phyloP scores from a whole-genome alignment of 352 stramenopile species.

The Globisporangium spiculum region DNA sequence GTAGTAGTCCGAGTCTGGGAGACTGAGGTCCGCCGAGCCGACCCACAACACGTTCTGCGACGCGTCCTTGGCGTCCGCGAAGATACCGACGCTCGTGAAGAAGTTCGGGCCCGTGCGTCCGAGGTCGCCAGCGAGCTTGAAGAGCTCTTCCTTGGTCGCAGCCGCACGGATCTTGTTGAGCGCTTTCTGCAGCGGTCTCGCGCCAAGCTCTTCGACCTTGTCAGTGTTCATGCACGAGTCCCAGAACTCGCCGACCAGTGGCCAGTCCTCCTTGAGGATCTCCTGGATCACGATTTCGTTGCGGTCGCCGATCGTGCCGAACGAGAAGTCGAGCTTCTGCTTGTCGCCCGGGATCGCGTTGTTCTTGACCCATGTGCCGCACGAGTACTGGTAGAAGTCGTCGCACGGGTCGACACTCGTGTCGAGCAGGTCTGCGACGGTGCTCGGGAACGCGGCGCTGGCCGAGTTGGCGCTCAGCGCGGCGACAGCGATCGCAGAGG shows the following conservation, averaged over 20 bases:
- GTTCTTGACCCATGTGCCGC: conserved; percentile 46
- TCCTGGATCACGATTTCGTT: conserved; percentile 55
- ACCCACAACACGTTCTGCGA: conserved; percentile 76
- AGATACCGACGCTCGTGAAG: conserved; percentile 62
- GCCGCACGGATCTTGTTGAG: conserved; percentile 36
- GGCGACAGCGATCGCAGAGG: too few relatives aligned
- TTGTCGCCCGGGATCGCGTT: conserved; percentile 36
- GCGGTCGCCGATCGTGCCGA: conserved; percentile 39
- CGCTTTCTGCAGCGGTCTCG: conserved; percentile 33
- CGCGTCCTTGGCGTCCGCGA: conserved; percentile 67
- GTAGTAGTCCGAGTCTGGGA: conserved; percentile 84
- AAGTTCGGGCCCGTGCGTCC: conserved; percentile 42
- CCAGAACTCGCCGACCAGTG: conserved; percentile 57
- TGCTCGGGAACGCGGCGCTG: too few relatives aligned
- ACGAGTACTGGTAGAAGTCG: conserved; percentile 77
- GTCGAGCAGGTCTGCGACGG: not conserved
- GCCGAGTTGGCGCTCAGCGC: too few relatives aligned
- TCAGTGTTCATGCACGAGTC: conserved; percentile 63
- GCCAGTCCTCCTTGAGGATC: conserved; percentile 63
- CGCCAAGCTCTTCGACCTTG: conserved; percentile 40
- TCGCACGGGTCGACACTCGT: conserved; percentile 44
- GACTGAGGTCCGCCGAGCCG: conserved; percentile 59
- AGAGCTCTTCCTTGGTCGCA: conserved; percentile 35
- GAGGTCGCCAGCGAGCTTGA: conserved; percentile 39
- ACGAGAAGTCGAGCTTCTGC: conserved; percentile 39